A percentile compares a stretch with the other conserved stretches of the same genome.
Conservation (phyloP, 106 monocot species). For the Acorus gramineus region DNA sequence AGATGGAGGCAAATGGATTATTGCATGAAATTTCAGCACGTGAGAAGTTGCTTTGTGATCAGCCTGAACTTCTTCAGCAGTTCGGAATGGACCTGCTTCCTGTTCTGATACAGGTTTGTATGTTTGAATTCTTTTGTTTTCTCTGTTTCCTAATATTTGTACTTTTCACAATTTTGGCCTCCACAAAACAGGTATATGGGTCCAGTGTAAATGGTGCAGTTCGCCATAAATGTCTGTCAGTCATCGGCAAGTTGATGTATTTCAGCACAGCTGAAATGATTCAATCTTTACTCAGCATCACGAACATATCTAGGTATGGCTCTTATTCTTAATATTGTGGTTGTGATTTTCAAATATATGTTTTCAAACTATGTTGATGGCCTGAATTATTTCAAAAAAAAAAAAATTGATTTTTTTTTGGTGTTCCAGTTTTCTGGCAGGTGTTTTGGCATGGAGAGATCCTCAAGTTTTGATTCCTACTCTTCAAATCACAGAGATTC, state of each 20-base stretch:
- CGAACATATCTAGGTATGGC: slow-evolving; percentile 85
- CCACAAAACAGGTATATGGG: slow-evolving; percentile 57
- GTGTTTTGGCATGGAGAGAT: slow-evolving; percentile 97
- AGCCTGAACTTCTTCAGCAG: slow-evolving; percentile 89
- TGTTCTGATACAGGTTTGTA: slow-evolving; percentile 75
- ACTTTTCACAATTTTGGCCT: neutral
- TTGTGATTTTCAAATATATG: neutral
- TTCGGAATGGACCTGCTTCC: slow-evolving; percentile 93
- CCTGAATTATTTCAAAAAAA: neutral
- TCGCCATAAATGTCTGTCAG: slow-evolving; percentile 84
- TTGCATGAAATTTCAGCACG: slow-evolving; percentile 59
- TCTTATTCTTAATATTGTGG: neutral
- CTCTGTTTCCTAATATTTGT: neutral
- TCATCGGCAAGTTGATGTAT: slow-evolving; percentile 87
- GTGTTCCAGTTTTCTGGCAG: slow-evolving; percentile 76
- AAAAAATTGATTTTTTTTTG: neutral
- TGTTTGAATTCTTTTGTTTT: neutral
- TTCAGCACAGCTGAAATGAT: slow-evolving; percentile 94
- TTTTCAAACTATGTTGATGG: neutral
- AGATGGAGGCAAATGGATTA: slow-evolving; percentile 27
- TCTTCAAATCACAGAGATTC: slow-evolving; percentile 83
- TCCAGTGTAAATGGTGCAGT: slow-evolving; percentile 91
- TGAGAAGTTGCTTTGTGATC: slow-evolving; percentile 81
- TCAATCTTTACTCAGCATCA: slow-evolving; percentile 48
- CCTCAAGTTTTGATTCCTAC: slow-evolving; percentile 89